Base-by-base conservation (phyloP, 768 basidiomycete genomes). In the Boletus barrowsii region DNA sequence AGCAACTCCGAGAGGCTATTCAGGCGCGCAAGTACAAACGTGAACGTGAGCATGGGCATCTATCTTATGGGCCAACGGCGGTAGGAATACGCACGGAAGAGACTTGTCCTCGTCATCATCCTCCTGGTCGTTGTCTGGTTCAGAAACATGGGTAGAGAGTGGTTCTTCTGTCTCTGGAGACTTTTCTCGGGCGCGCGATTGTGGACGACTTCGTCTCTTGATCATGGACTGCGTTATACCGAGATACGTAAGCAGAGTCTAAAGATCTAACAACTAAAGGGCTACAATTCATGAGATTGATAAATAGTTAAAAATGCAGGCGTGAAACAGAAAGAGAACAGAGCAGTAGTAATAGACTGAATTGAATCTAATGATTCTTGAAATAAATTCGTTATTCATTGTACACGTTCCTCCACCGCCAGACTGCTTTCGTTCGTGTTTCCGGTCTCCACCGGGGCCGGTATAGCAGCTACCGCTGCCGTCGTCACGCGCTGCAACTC, bases 1-100 rank as follows among this genome's bases (percentile, higher is more conserved):
- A 96, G 81, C 17, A 98, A 79, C 49, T 96, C 93, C 58, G 88
- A 82, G 26, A 96, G 72, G 50, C 90, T 91, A 56, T 43, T 4
- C 8, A 5, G 26, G 20, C 13, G 32, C n/a, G 8, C 29, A 29
- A 29, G 29, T 29, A 29, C 29, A 29, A 29, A 29, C 29, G 33
- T 35, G 33, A 14, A 35, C 33, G 33, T 35, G 33, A 26, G 2
- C 22, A 35, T 46, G 26, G 35, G 46, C 46, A 39, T 45, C 56
- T 44, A 39, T 45, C 56, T 44, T 46, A 22, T 48, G 5, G 17
- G 22, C 32, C 20, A 1, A 35, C 33, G n/a, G 22, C 4, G 5
- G 10, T 6, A 1, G 13, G 7, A 29, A 35, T 42, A 76, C 82
- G 57, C 72, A 86, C 86, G 80, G 79, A 50, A 82, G 61, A 9